phyloP scores from a whole-genome alignment of 1,284 basidiomycete species.

The Ganoderma multipileum region DNA sequence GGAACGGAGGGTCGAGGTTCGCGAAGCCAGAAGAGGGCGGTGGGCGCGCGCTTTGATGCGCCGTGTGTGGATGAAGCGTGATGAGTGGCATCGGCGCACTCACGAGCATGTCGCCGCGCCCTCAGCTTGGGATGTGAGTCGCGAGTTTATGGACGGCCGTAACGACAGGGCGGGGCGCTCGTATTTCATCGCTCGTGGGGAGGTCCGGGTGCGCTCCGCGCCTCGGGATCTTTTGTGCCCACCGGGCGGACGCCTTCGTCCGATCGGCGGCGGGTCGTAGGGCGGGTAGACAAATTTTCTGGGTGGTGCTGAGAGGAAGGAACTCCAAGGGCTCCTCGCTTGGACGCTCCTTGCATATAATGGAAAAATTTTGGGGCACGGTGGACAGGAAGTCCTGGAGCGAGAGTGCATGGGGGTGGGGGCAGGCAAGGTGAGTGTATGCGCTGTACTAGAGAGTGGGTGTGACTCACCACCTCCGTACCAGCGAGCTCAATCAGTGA shows the following conservation, averaged over 20 bases:
- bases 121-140: background rate
- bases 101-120: background rate
- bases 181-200: too few relatives aligned
- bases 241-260: slow-evolving; percentile 3
- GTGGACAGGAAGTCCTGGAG: background rate
- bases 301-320: background rate
- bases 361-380: background rate
- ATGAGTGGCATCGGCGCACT: background rate
- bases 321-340: background rate
- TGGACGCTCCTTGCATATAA: background rate
- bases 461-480: background rate
- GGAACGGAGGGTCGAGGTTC: background rate
- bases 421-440: background rate
- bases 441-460: too few relatives aligned
- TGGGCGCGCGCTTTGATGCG: background rate
- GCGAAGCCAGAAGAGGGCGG: background rate
- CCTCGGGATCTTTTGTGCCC: background rate
- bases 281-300: background rate
- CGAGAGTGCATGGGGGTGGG: background rate
- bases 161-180: background rate
- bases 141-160: background rate
- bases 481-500: background rate
- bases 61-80: background rate
- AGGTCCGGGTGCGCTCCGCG: background rate
- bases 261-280: background rate